phyloP scores from a whole-genome alignment of 495 filamentous ascomycete species.

The Penicillium coprophilum region DNA sequence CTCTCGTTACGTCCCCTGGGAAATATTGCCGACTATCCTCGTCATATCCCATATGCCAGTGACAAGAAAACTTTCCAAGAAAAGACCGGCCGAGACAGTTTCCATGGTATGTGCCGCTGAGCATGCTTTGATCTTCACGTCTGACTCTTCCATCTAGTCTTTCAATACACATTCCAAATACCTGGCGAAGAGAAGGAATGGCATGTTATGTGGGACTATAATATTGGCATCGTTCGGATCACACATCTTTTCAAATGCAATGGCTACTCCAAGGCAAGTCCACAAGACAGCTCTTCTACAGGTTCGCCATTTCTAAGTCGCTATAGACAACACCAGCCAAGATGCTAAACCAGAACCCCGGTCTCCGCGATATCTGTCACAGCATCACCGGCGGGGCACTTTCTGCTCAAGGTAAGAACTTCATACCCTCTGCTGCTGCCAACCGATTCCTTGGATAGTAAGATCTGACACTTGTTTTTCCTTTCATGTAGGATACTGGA shows the following conservation, averaged over 20 bases:
- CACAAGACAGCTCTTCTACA: background rate
- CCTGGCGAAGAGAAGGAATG: constrained; percentile 66
- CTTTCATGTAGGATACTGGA: constrained; percentile 78
- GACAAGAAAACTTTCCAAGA: constrained; percentile 84
- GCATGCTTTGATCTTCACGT: background rate
- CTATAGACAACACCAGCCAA: constrained; percentile 78
- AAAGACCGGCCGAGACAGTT: constrained; percentile 80
- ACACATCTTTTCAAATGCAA: constrained; percentile 93
- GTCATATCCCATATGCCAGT: constrained; percentile 89
- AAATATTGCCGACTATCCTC: constrained; percentile 63
- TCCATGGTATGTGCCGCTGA: constrained; percentile 65
- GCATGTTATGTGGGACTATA: constrained; percentile 95
- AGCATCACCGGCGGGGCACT: constrained; percentile 94
- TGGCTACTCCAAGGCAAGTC: constrained; percentile 75
- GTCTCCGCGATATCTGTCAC: constrained; percentile 80
- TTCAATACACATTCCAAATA: constrained; percentile 83
- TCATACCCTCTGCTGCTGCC: background rate
- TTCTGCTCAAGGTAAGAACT: constrained; percentile 74
- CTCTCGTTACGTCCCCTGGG: constrained; percentile 69
- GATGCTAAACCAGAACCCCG: constrained; percentile 74
- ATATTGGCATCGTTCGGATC: constrained; percentile 89
- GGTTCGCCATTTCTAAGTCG: constrained; percentile 14
- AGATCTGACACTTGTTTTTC: constrained; percentile 17
- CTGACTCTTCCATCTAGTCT: constrained; percentile 57
- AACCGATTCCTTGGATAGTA: background rate